These are phyloP conservation scores for Juncus effusus DNA, from an alignment of 176 grass and related monocot genomes.

Conservation along the genomic window DNA sequence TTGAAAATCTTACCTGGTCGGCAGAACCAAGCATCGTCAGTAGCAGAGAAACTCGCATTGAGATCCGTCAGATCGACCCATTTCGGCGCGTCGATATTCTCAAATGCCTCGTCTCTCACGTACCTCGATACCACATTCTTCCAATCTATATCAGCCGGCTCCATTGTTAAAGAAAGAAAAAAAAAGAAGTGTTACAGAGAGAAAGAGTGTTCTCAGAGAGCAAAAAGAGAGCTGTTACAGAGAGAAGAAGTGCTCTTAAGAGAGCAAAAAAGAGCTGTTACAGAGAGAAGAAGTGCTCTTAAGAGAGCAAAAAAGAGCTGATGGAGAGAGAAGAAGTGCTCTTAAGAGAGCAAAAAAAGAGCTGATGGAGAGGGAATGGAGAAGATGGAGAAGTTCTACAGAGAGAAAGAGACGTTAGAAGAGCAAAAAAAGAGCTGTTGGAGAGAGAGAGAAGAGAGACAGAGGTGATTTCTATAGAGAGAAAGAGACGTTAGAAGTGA, in stretches of 20 bases:
- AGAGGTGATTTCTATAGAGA: not conserved
- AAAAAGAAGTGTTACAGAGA: conserved; percentile 4
- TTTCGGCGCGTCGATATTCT: conserved; percentile 76
- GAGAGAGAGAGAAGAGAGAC: not conserved
- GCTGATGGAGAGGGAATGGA: not conserved
- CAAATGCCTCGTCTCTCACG: conserved; percentile 79
- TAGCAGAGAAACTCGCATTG: conserved; percentile 37
- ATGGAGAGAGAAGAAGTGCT: not conserved
- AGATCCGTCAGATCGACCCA: conserved; percentile 68
- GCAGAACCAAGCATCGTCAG: conserved; percentile 90
- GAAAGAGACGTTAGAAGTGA: too few relatives aligned
- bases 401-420: conserved; percentile 16
- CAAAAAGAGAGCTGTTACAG: not conserved
- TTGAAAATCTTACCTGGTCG: conserved; percentile 45
- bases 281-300: not conserved
- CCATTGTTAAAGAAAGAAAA: conserved; percentile 33
- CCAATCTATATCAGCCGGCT: conserved; percentile 93
- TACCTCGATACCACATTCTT: conserved; percentile 65
- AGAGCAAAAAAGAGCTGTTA: not conserved
- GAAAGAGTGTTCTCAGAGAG: not conserved
- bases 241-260: not conserved
- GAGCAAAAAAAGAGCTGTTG: not conserved
- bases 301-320: not conserved
- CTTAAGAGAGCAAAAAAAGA: not conserved
- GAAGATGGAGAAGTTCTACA: not conserved